phyloP scores from a whole-genome alignment of 140 eudicot species.

The Senecio squalidus region DNA sequence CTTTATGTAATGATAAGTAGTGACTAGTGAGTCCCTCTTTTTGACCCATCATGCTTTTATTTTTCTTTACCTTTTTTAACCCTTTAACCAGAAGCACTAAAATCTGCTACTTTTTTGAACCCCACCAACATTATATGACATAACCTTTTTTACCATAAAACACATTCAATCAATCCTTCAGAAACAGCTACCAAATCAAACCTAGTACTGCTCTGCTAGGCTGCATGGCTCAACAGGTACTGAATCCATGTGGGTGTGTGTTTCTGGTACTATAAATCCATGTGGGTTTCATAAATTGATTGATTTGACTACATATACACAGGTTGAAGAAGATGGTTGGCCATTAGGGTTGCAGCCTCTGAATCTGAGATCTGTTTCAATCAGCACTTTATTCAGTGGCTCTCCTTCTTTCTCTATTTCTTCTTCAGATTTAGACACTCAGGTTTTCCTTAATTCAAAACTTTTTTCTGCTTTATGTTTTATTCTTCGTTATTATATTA shows the following conservation, averaged over 20 bases:
- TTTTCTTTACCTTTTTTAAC: slow-evolving; percentile 21
- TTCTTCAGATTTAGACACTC: slow-evolving; percentile 72
- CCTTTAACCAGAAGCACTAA: slow-evolving; percentile 8
- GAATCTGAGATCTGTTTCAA: slow-evolving; percentile 52
- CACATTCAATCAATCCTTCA: slow-evolving; percentile 16
- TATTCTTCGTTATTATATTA: background rate
- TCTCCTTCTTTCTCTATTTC: slow-evolving; percentile 49
- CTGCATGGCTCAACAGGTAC: slow-evolving; percentile 36
- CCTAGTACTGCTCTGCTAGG: slow-evolving; percentile 10
- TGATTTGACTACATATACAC: slow-evolving; percentile 23
- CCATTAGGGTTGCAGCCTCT: slow-evolving; percentile 71
- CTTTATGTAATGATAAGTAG: slow-evolving; percentile 12
- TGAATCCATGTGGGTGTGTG: slow-evolving; percentile 17
- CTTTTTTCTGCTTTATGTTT: background rate
- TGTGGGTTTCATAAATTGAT: slow-evolving; percentile 4
- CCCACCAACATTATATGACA: slow-evolving; percentile 12
- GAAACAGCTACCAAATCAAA: slow-evolving; percentile 6
- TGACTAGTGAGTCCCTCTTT: slow-evolving; percentile 25
- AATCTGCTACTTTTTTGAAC: background rate
- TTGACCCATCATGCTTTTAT: slow-evolving; percentile 26
- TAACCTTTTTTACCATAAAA: slow-evolving; percentile 18
- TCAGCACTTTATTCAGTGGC: slow-evolving; percentile 50
- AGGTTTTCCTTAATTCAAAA: slow-evolving; percentile 24
- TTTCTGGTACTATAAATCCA: no score
- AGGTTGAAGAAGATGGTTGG: slow-evolving; percentile 78